Evolutionary conservation across 495 filamentous ascomycete genomes (phyloP), one percentile per base, ranked within the genome.

Genomic region (Neurospora tetraspora): DNA sequence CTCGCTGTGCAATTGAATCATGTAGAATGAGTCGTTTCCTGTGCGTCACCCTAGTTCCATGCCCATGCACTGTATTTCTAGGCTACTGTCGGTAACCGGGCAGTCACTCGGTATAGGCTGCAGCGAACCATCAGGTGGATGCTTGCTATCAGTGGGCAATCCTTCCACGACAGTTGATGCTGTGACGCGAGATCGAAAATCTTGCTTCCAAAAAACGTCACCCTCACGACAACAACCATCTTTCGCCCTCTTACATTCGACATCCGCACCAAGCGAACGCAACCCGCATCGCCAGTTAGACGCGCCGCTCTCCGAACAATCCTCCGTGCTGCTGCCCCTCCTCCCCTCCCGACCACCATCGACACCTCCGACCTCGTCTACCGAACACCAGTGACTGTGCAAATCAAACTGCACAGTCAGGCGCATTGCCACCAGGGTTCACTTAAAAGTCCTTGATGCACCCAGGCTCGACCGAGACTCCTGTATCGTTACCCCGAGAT

Each of bases 381-480:
- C 23, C 65, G 37, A 31, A 68, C 12, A 43, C 23, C 36, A 73
- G 71, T 70, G 80, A 80, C 81, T 83, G 81, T 83, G 81, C 81
- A 77, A 76, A 59, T 68, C 69, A 16, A 75, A 14, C 71, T 78
- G 92, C 88, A 93, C 93, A 91, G 93, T 93, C 91, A 81, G 81
- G 81, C 77, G 68, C 71, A 74, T 42, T 71, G 70, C 71, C 72
- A 73, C 76, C 78, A 76, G 71, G 75, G 82, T 77, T 81, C 80
- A 78, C 73, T 75, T 74, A 83, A 82, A 81, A 80, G 53, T 80
- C 83, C 84, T 97, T 90, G 96, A 97, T 97, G 94, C 94, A 95
- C 90, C 83, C 91, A 89, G 91, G 91, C 89, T 86, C 87, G 77
- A 82, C 85, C 81, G 86, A 89, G 81, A 85, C 85, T 85, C 85